Base-by-base conservation (phyloP, 2,329 filamentous ascomycete genomes). In the Botryotinia narcissicola region DNA sequence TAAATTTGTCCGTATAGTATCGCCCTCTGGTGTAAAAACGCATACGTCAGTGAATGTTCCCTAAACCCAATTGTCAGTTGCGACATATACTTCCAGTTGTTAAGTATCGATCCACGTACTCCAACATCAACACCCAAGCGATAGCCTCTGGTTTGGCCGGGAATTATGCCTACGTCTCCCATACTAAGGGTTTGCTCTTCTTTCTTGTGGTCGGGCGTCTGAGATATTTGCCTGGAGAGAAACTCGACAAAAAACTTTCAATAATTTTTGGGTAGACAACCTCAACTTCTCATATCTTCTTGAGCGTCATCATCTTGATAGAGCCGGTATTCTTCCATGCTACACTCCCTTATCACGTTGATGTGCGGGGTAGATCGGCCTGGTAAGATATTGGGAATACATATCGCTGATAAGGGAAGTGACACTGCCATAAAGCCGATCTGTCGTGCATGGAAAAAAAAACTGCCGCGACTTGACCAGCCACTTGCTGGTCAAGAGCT, bases 31-130 rank as follows among this genome's bases (percentile, higher is more conserved):
- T 51, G 69, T 71, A 25, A 71, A 71, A 32, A 54, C 69, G 10
- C 69, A 71, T 5, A 71, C 69, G 54, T 71, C 69, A 16, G 69
- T 71, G 42, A 71, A 63, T 32, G 69, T 63, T 7, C 59, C 69
- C 69, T 71, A 20, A 22, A 25, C 22, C 25, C 48, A 29, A 40
- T 25, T 20, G 25, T 70, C 51, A 60, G 54, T 6, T 69, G 29
- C 20, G 3, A 16, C 4, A 42, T 14, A 3, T 22, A 32, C 18
- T 14, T 44, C 29, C 9, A 32, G 29, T 22, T 32, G 4, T 22
- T 16, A 6, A 37, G 54, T 3, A 63, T 25, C 9, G 14, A 35
- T 46, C 29, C 40, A n/a, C 70, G 12, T 29, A 66, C 70, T 25
- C 61, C 70, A 37, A 66, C 70, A 72, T 72, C 61, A 57, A 72